phyloP scores from a whole-genome alignment of 2,329 filamentous ascomycete genomes.

The Clonostachys byssicola region DNA sequence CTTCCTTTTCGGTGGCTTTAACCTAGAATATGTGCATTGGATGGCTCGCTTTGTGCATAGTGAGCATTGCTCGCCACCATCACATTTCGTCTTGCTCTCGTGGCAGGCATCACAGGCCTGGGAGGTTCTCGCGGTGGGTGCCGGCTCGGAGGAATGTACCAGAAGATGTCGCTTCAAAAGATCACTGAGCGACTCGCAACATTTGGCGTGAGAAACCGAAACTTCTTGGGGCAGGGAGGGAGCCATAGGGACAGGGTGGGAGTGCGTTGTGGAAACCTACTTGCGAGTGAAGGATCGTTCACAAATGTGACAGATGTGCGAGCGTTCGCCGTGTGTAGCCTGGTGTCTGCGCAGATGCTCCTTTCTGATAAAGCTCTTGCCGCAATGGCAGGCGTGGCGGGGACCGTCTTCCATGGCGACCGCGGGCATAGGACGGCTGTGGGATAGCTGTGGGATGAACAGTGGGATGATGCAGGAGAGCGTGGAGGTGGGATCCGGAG shows the following conservation, averaged over 20 bases:
- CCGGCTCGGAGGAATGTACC: constrained; percentile 21
- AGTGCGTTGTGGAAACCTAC: constrained; percentile 13
- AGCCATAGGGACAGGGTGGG: neutral
- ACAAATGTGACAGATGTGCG: constrained; percentile 27
- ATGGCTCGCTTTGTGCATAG: constrained; percentile 31
- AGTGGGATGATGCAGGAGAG: neutral
- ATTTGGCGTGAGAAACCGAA: too few relatives aligned
- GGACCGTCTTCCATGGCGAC: neutral
- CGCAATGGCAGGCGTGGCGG: constrained; percentile 24
- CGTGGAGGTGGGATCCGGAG: too few relatives aligned
- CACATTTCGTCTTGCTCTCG: constrained; percentile 38
- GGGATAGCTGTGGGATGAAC: neutral
- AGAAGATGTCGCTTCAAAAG: constrained; percentile 29
- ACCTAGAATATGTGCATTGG: constrained; percentile 26
- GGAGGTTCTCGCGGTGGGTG: constrained; percentile 23
- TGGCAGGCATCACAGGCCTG: constrained; percentile 37
- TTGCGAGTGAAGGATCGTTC: constrained; percentile 31
- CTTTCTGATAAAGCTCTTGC: constrained; percentile 32
- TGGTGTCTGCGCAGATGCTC: constrained; percentile 33
- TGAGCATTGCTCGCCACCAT: constrained; percentile 30
- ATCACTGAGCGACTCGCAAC: constrained; percentile 15
- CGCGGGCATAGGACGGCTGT: neutral
- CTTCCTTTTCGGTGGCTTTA: neutral
- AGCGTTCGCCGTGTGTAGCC: constrained; percentile 26
- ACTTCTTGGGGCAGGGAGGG: neutral